These are phyloP conservation scores for Entoloma clypeatum DNA, from an alignment of 1,284 basidiomycete species.

Conservation along the genomic window DNA sequence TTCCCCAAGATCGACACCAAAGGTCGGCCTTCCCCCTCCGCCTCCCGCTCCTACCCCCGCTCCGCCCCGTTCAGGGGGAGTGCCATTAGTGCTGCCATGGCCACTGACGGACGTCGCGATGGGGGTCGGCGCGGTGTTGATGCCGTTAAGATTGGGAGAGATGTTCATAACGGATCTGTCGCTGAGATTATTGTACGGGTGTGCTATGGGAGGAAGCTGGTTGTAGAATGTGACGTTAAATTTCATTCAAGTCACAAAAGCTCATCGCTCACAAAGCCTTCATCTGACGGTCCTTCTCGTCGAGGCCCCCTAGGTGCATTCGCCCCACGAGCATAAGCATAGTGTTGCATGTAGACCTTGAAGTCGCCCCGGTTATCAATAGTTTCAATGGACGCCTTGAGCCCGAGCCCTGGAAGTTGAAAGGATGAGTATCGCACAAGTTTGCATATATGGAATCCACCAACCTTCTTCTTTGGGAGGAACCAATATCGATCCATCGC, in stretches of 20 bases:
- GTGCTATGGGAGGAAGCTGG: slow-evolving; percentile 61
- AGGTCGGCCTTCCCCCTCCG: slow-evolving; percentile 76
- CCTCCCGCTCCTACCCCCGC: too few species aligned
- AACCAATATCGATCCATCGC: slow-evolving; percentile 82
- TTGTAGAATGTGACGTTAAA: slow-evolving; percentile 6
- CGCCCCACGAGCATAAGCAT: slow-evolving; percentile 78
- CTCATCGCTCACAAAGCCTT: slow-evolving; percentile 73
- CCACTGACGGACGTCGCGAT: too few species aligned
- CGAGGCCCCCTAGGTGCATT: slow-evolving; percentile 63
- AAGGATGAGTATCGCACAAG: slow-evolving; percentile 2
- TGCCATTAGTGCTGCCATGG: too few species aligned
- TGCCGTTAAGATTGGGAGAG: slow-evolving; percentile 31
- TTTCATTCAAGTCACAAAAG: slow-evolving; percentile 14
- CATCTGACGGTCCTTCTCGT: slow-evolving; percentile 79
- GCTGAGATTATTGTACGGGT: slow-evolving; percentile 35
- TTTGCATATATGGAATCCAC: slow-evolving; percentile 24
- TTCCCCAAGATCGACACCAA: slow-evolving; percentile 88
- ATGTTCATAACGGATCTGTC: slow-evolving; percentile 24
- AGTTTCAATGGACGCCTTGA: slow-evolving; percentile 84
- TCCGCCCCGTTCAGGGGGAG: too few species aligned
- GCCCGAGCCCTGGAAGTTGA: slow-evolving; percentile 55
- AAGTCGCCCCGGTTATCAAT: slow-evolving; percentile 97
- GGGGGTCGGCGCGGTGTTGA: slow-evolving; percentile 40
- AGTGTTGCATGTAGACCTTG: slow-evolving; percentile 96
- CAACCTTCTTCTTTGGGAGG: slow-evolving; percentile 69